A percentile compares a stretch with the other conserved stretches of the same genome.
Conservation (phyloP, 306 rosid genomes). For the Betula pendula region DNA sequence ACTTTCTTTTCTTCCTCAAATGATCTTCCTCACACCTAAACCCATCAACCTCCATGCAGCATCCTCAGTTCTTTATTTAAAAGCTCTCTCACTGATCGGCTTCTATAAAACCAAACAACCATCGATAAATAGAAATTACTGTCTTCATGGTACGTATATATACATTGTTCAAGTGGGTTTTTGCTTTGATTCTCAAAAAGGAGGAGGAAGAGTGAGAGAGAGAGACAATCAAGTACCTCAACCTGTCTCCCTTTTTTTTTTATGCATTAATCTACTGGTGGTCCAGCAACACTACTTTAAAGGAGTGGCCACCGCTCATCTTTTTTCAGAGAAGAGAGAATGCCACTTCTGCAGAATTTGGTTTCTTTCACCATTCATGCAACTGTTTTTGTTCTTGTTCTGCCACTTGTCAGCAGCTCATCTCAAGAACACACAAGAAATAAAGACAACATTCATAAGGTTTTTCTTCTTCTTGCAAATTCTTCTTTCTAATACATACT, state of each 20-base stretch:
- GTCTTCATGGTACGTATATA: neutral
- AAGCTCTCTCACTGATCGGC: slow-evolving; percentile 25
- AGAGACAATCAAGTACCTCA: neutral
- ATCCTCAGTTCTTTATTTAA: slow-evolving; percentile 17
- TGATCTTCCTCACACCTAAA: slow-evolving; percentile 9
- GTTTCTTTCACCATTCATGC: slow-evolving; percentile 42
- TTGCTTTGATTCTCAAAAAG: neutral
- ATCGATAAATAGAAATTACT: slow-evolving; percentile 5
- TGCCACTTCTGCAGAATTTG: slow-evolving; percentile 41
- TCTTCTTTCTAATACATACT: neutral
- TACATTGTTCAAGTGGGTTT: neutral
- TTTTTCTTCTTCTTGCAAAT: slow-evolving; percentile 8
- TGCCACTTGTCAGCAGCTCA: slow-evolving; percentile 35
- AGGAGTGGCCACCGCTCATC: slow-evolving; percentile 12
- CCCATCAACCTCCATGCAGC: slow-evolving; percentile 51
- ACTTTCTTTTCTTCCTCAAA: slow-evolving; percentile 25
- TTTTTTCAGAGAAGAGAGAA: slow-evolving; percentile 32
- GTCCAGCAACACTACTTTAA: neutral
- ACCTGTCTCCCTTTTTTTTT: neutral
- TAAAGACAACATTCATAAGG: slow-evolving; percentile 45
- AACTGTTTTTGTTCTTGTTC: slow-evolving; percentile 40
- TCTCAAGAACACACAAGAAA: slow-evolving; percentile 43
- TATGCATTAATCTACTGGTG: no score
- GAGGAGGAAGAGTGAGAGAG: neutral
- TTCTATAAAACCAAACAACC: slow-evolving; percentile 20